phyloP scores from a whole-genome alignment of 352 stramenopile genomes.

The Plasmopara viticola region DNA sequence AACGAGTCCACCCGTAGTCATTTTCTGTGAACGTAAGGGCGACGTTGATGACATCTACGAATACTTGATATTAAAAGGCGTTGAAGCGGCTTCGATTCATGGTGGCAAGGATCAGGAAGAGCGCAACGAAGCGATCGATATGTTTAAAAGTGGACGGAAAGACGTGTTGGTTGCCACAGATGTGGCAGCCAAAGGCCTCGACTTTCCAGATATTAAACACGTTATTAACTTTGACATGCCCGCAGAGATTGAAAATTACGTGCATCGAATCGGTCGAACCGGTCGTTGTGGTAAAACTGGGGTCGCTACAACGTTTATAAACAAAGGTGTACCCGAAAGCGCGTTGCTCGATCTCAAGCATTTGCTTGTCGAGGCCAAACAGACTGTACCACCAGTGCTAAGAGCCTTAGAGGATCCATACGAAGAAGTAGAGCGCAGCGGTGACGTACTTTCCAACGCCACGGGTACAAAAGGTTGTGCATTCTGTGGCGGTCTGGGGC shows the following conservation, averaged over 20 bases:
- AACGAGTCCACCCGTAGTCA: conserved; percentile 95
- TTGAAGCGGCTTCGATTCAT: conserved; percentile 95
- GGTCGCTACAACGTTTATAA: conserved; percentile 99
- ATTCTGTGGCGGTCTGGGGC: conserved; percentile 97
- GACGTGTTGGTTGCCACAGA: conserved; percentile 98
- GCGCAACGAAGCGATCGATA: conserved; percentile 93
- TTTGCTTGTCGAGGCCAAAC: conserved; percentile 96
- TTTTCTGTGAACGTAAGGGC: conserved; percentile 97
- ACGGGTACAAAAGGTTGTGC: conserved; percentile 92
- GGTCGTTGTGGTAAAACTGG: conserved; percentile 96
- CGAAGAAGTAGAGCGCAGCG: conserved; percentile 69
- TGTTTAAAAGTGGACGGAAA: conserved; percentile 92
- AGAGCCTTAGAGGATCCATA: conserved; percentile 96
- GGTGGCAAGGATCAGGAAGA: conserved; percentile 97
- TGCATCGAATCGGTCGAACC: conserved; percentile 98
- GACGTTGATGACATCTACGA: conserved; percentile 99
- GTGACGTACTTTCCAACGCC: conserved; percentile 45
- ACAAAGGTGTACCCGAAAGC: conserved; percentile 94
- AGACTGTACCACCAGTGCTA: conserved; percentile 96
- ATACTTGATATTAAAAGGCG: conserved; percentile 97
- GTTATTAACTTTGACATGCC: conserved; percentile 99
- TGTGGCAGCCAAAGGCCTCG: conserved; percentile 96
- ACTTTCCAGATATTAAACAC: conserved; percentile 99
- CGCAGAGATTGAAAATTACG: conserved; percentile 99
- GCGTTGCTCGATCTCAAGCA: conserved; percentile 98